phyloP scores from a whole-genome alignment of 495 filamentous ascomycete species.

The Aspergillus leporis region DNA sequence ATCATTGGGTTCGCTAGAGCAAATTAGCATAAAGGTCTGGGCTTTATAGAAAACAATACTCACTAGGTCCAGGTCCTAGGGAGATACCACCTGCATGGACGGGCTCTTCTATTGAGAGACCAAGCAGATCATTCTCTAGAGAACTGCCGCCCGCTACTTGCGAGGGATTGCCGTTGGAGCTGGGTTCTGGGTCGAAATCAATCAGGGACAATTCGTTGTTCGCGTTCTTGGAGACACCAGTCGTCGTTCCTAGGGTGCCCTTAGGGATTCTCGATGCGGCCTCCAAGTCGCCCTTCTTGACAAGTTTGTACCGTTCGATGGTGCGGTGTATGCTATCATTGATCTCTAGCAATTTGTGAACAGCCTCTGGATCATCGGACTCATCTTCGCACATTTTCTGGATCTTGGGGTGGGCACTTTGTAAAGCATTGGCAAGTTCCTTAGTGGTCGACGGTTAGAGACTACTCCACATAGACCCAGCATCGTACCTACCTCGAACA shows the following conservation, averaged over 20 bases:
- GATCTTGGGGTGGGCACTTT: conserved; percentile 96
- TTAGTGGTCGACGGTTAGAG: conserved; percentile 25
- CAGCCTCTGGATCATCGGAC: conserved; percentile 92
- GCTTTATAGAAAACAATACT: conserved; percentile 24
- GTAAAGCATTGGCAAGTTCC: conserved; percentile 88
- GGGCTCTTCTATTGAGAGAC: conserved; percentile 64
- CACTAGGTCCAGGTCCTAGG: conserved; percentile 67
- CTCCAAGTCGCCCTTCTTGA: conserved; percentile 91
- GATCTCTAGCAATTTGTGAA: conserved; percentile 92
- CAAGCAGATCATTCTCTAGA: conserved; percentile 67
- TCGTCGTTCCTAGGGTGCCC: conserved; percentile 73
- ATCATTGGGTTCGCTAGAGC: conserved; percentile 23
- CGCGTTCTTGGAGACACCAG: conserved; percentile 70
- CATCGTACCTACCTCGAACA: conserved; percentile 67
- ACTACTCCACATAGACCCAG: conserved; percentile 1
- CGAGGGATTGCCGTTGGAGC: conserved; percentile 47
- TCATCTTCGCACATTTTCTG: conserved; percentile 99
- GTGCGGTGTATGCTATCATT: conserved; percentile 99
- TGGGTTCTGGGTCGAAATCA: conserved; percentile 73
- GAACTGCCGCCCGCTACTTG: conserved; percentile 40
- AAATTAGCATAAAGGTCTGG: conserved; percentile 2
- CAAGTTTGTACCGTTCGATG: conserved; percentile 87
- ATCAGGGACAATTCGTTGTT: conserved; percentile 90
- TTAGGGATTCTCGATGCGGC: conserved; percentile 81
- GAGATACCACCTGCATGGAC: conserved; percentile 77